A percentile compares a stretch with the other conserved stretches of the same genome.
Evolutionary conservation across 768 basidiomycete genomes (phyloP).

Genomic region (Termitomyces heimii): DNA sequence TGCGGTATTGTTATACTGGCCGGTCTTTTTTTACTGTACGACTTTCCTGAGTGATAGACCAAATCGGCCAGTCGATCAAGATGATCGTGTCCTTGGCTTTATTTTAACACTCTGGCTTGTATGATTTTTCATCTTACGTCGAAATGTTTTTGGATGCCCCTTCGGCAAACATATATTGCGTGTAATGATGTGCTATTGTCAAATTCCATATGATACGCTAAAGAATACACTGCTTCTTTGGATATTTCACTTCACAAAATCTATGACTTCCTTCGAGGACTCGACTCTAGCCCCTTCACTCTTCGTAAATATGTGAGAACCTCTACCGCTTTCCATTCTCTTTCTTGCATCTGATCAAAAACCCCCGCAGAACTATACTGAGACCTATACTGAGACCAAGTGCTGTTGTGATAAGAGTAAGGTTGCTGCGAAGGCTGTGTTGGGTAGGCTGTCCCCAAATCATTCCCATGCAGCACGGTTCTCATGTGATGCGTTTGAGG

Average conservation of each 20-base stretch:
- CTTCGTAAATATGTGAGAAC: background rate
- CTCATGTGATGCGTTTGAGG: background rate
- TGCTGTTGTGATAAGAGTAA: background rate
- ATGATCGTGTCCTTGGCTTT: no score
- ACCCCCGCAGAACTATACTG: background rate
- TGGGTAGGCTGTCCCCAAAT: background rate
- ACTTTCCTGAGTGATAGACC: no score
- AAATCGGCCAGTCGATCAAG: no score
- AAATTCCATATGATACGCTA: background rate
- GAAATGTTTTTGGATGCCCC: no score
- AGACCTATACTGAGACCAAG: no score
- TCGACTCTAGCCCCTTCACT: background rate
- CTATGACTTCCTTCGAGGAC: background rate
- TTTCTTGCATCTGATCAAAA: background rate
- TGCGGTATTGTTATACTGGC: no score
- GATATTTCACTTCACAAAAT: background rate
- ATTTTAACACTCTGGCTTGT: no score
- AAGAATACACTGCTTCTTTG: background rate
- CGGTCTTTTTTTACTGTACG: no score
- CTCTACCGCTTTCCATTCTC: background rate
- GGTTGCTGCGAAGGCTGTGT: background rate
- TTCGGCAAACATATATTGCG: no score
- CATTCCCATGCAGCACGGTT: no score
- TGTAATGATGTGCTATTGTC: background rate
- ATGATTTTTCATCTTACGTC: no score